Conservation (phyloP, 1,284 basidiomycete genomes). For the Volvariella volvacea region DNA sequence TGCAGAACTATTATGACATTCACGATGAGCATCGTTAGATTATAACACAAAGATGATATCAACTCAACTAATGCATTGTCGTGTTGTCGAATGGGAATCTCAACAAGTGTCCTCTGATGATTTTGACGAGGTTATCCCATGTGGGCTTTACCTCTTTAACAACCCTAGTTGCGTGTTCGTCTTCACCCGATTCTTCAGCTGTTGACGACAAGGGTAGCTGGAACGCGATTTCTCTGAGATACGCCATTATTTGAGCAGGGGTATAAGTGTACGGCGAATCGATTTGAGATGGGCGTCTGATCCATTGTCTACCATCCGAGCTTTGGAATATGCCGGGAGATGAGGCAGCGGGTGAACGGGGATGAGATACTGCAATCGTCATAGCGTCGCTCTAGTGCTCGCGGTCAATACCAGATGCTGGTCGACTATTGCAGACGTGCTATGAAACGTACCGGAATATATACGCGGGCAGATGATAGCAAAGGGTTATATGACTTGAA, state of each 20-base stretch:
- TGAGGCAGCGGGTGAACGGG: too few species aligned
- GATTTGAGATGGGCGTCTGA: too few species aligned
- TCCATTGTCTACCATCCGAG: too few species aligned
- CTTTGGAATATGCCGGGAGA: too few species aligned
- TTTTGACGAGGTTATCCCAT: conserved; percentile 18
- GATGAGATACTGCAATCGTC: too few species aligned
- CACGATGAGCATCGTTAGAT: background rate
- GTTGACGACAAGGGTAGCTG: background rate
- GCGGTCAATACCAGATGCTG: too few species aligned
- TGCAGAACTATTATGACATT: conserved; percentile 16
- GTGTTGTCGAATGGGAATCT: conserved; percentile 31
- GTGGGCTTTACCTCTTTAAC: conserved; percentile 15
- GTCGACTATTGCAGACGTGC: too few species aligned
- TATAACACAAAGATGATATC: background rate
- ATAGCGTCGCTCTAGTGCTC: too few species aligned
- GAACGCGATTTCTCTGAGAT: background rate
- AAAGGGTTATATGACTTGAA: too few species aligned
- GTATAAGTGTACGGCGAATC: conserved; percentile 5
- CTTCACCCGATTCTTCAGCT: too few species aligned
- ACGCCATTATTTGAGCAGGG: background rate
- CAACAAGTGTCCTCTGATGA: conserved; percentile 21
- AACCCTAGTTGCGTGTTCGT: background rate
- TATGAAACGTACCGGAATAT: too few species aligned
- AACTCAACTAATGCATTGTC: conserved; percentile 30
- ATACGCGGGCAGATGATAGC: too few species aligned